Evolutionary conservation across 2,329 filamentous ascomycete species (phyloP), one percentile per base, ranked within the genome.

Genomic region (Chaetomium strumarium): DNA sequence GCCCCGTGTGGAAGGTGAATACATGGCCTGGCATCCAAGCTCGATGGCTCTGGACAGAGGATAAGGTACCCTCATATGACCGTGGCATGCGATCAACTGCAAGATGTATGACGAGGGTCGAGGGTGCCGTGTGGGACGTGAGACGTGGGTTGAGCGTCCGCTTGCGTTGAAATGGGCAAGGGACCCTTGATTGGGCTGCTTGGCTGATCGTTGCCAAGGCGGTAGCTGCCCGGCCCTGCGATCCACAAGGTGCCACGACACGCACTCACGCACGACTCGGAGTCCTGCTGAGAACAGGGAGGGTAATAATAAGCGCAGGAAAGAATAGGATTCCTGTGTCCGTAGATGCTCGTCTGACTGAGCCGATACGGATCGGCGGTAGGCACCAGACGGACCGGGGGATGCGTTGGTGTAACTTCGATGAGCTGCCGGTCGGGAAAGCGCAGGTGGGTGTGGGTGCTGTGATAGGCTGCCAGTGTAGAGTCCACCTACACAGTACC

Each of bases 141-240:
- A 5, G 17, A 9, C 16, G 13, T 12, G 2, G 16, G 33, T 5
- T 44, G 17, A 17, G 36, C 6, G 36, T 14, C 46, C 36, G 40
- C 36, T 31, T 41, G 53, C 34, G 20, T 20, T 14, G 36, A 33
- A 34, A 16, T 49, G 38, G 43, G 30, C 12, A 43, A 34, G 33
- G 38, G 5, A 12, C 33, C n/a, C 39, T 24, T 14, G 38, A 43
- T 29, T 39, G 24, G 30, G 33, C 40, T 46, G 52, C 51, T 56
- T 56, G 53, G 53, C 56, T 37, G 45, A 53, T 55, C 50, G 46
- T 13, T 13, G 55, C 55, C 55, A 58, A 58, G 55, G 42, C 55
- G 53, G 52, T 37, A 48, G 44, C 42, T 55, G 46, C 33, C 44
- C 44, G 4, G 24, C 24, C 24, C 24, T 43, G 38, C 13, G 37